These are phyloP conservation scores for Alternaria sp. DNA, from an alignment of 2,329 filamentous ascomycete species.

Conservation along the genomic window DNA sequence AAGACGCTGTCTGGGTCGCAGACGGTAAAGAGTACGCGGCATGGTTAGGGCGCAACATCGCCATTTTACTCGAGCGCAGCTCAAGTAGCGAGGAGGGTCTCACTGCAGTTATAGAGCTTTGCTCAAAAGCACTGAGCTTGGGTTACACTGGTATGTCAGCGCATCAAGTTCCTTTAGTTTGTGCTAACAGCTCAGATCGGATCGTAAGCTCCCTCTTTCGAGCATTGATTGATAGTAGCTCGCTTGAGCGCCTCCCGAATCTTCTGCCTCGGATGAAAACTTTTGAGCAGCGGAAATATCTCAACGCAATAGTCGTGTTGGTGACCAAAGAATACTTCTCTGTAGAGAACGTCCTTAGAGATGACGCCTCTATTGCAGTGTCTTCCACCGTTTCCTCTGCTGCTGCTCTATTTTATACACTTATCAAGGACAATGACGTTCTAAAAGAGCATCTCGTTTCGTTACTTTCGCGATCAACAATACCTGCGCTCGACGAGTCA, in stretches of 20 bases:
- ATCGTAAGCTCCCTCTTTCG: slow-evolving; percentile 30
- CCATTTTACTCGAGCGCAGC: slow-evolving; percentile 54
- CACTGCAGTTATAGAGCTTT: slow-evolving; percentile 52
- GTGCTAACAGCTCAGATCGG: slow-evolving; percentile 29
- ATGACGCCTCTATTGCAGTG: slow-evolving; percentile 19
- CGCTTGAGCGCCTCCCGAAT: slow-evolving; percentile 32
- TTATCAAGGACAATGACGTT: slow-evolving; percentile 39
- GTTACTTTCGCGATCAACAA: slow-evolving; percentile 52
- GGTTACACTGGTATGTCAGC: slow-evolving; percentile 68
- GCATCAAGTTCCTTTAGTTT: background rate
- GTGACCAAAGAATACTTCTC: slow-evolving; percentile 34
- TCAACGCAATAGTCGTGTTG: slow-evolving; percentile 46
- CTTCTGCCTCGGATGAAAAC: slow-evolving; percentile 55
- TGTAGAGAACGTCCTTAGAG: slow-evolving; percentile 15
- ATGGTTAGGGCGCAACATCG: slow-evolving; percentile 76
- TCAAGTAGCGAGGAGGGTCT: slow-evolving; percentile 47
- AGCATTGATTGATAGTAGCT: slow-evolving; percentile 22
- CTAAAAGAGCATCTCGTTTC: slow-evolving; percentile 43
- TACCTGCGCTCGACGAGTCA: slow-evolving; percentile 40
- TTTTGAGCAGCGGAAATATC: slow-evolving; percentile 59
- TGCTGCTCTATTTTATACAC: slow-evolving; percentile 30
- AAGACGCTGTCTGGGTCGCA: slow-evolving; percentile 65
- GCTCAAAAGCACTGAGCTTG: slow-evolving; percentile 70
- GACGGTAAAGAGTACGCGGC: slow-evolving; percentile 69
- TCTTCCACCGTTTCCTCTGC: slow-evolving; percentile 35